Evolutionary conservation across 345 rosid genomes (phyloP).

Genomic region (Linum lewisii): DNA sequence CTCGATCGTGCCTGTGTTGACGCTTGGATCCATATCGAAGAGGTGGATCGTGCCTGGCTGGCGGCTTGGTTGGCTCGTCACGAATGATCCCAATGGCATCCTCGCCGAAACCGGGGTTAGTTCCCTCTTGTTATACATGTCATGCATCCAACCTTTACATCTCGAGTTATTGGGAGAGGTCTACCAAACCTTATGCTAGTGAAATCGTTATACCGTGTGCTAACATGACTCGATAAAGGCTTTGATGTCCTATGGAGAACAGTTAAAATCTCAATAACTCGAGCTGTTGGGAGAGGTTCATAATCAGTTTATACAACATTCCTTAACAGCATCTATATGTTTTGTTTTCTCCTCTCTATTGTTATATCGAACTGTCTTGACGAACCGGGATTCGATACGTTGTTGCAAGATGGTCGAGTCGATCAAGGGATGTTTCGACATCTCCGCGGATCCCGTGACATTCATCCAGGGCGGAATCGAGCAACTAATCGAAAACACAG

Average conservation of each 20-base stretch:
- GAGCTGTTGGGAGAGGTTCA: too few relatives aligned
- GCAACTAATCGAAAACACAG: constrained; percentile 40
- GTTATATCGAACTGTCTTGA: too few relatives aligned
- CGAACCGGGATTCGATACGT: too few relatives aligned
- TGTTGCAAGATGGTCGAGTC: constrained; percentile 47
- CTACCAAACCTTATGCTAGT: too few relatives aligned
- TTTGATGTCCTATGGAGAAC: too few relatives aligned
- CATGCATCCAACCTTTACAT: too few relatives aligned
- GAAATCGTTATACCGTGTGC: too few relatives aligned
- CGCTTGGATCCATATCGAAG: constrained; percentile 93
- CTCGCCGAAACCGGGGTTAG: constrained; percentile 68
- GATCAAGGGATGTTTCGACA: constrained; percentile 82
- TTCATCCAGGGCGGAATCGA: constrained; percentile 57
- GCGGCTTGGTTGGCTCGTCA: constrained; percentile 95
- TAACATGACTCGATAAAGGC: too few relatives aligned
- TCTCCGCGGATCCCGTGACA: constrained; percentile 88
- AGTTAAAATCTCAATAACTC: too few relatives aligned
- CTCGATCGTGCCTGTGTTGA: constrained; percentile 67
- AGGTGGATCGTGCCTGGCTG: constrained; percentile 99
- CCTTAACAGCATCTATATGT: too few relatives aligned
- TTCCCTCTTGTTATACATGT: background rate
- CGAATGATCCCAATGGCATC: constrained; percentile 57
- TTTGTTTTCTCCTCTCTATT: too few relatives aligned
- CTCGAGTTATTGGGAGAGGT: too few relatives aligned
- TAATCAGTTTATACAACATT: background rate